Percentiles rank a stretch among this genome's conserved stretches.
Evolutionary conservation across 148 eudicot genomes (phyloP).

Genomic region (Diospyros kaki): DNA sequence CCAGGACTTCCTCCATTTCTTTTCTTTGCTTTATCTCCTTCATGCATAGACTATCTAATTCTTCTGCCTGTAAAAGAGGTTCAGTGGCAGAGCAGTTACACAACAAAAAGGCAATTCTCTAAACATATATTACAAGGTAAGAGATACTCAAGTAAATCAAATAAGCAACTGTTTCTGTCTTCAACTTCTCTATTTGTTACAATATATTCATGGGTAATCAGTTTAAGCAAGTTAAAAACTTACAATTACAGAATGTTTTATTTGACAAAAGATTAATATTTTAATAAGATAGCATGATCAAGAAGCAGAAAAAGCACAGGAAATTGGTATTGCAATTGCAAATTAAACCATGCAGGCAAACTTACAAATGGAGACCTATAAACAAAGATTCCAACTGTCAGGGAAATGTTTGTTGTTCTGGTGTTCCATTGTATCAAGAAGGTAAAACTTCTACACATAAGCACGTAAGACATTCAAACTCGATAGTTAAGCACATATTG

Average conservation of each 20-base stretch:
- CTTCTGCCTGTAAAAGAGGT: constrained; percentile 54
- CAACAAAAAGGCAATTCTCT: neutral
- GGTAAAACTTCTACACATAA: neutral
- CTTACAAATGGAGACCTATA: no score
- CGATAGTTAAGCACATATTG: neutral
- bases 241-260: neutral
- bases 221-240: neutral
- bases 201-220: neutral
- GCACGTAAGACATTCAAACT: neutral
- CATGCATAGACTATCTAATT: constrained; percentile 34
- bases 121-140: neutral
- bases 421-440: neutral
- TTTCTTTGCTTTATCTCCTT: constrained; percentile 34
- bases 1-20: constrained; percentile 46
- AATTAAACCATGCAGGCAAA: no score
- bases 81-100: neutral
- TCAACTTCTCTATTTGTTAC: neutral
- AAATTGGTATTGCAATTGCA: neutral
- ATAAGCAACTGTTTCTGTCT: neutral
- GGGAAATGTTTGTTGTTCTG: neutral
- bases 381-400: neutral
- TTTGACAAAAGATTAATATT: neutral
- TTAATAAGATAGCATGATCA: neutral
- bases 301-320: neutral
- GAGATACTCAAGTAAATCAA: neutral